Evolutionary conservation across 139 green algal genomes (phyloP).

Genomic region (Nannochloris sp.): DNA sequence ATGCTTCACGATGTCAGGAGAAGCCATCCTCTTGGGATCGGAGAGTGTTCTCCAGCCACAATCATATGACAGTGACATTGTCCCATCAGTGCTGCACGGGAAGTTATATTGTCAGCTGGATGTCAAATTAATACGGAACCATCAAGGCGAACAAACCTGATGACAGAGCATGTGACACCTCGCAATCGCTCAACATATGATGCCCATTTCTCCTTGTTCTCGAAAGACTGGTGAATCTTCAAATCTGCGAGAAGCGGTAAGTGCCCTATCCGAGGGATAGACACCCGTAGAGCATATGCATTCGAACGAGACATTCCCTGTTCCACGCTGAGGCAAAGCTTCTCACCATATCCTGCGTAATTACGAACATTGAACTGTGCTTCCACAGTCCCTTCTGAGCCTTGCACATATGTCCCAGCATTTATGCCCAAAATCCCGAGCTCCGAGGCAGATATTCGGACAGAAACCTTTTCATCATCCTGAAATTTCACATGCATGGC

Average conservation of each 20-base stretch:
- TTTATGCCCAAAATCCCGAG: slow-evolving; percentile 39
- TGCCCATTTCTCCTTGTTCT: slow-evolving; percentile 5
- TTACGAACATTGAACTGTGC: slow-evolving; percentile 38
- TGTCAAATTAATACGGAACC: no score
- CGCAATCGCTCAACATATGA: slow-evolving; percentile 9
- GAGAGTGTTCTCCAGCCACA: slow-evolving; percentile 52
- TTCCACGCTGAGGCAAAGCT: slow-evolving; percentile 29
- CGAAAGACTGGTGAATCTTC: slow-evolving; percentile 23
- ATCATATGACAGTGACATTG: slow-evolving; percentile 49
- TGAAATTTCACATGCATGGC: slow-evolving; percentile 2
- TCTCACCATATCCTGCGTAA: slow-evolving; percentile 39
- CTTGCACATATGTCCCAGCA: slow-evolving; percentile 54
- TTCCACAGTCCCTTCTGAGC: slow-evolving; percentile 44
- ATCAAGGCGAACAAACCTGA: not conserved
- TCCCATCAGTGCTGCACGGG: slow-evolving; percentile 34
- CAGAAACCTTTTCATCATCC: slow-evolving; percentile 32
- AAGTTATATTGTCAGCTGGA: not conserved
- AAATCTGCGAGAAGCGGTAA: slow-evolving; percentile 25
- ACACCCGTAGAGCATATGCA: slow-evolving; percentile 25
- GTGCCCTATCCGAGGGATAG: slow-evolving; percentile 30
- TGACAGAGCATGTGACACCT: not conserved
- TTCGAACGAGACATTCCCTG: slow-evolving; percentile 45
- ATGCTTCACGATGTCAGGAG: slow-evolving; percentile 37
- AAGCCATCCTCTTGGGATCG: slow-evolving; percentile 35
- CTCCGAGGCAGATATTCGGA: slow-evolving; percentile 45